Evolutionary conservation across 2,329 filamentous ascomycete species (phyloP), one percentile per base, ranked within the genome.

Genomic region (Claviceps lovelessii): DNA sequence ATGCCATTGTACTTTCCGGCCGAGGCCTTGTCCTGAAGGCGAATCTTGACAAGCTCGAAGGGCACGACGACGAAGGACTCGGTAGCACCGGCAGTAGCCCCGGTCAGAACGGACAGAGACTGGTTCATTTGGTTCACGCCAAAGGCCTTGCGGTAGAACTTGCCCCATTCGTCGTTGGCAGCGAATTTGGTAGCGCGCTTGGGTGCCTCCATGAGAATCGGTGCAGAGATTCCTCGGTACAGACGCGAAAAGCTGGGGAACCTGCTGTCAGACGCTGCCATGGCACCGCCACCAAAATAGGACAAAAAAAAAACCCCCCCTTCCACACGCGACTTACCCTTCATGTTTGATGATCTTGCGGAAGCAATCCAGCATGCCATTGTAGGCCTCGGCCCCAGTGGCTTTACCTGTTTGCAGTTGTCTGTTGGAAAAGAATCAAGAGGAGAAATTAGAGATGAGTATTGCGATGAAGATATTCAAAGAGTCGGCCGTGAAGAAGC

Each of bases 181-280:
- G 93, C 91, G 73, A 98, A 98, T 73, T 98, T 98, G 76, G 89
- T 97, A 47, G 91, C 91, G 74, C 90, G 83, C 81, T 95, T 95
- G 65, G 75, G 72, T 57, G 90, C 90, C 73, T 97, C 91, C 91
- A 98, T 98, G 62, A 97, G 80, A 67, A 98, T 97, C 52, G 93
- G 93, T 31, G 93, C 91, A 48, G 81, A 84, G 71, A 98, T 98
- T 67, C 93, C 93, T 62, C 93, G 89, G 77, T 98, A 98, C 58
- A 98, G 79, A 61, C 91, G 84, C 58, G 88, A 93, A 72, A 87
- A 84, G 57, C 88, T 93, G 63, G 17, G 11, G 2, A 15, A 17
- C 3, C 10, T 15, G 31, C 8, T 23, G 31, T 49, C 47, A 49
- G 47, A 37, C 11, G 13, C 31, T 35, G 7, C 28, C 8, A 35